A percentile compares a stretch with the other conserved stretches of the same genome.
These are phyloP conservation scores for Lactarius indigo DNA, from an alignment of 768 basidiomycete genomes.

Conservation along the genomic window DNA sequence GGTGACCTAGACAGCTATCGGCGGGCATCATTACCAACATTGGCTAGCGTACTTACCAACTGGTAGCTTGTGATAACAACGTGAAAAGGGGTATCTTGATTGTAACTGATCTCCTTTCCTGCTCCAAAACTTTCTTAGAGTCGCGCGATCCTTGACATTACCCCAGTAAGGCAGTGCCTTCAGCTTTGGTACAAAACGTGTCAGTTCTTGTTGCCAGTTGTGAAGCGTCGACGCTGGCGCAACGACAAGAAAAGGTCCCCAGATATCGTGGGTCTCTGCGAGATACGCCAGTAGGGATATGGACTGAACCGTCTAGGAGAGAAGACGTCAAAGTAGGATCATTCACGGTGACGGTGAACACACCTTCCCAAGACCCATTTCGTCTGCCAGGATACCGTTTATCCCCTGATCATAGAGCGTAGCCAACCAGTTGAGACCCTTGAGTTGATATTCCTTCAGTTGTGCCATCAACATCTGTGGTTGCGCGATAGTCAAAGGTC, in stretches of 20 bases:
- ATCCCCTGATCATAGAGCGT: slow-evolving; percentile 98
- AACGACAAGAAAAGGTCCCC: slow-evolving; percentile 98
- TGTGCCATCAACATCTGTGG: slow-evolving; percentile 96
- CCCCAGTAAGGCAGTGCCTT: slow-evolving; percentile 99
- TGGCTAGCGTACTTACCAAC: slow-evolving; percentile 49
- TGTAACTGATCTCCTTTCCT: slow-evolving; percentile 96
- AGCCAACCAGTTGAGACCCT: slow-evolving; percentile 96
- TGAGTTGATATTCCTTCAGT: slow-evolving; percentile 96
- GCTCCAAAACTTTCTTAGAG: slow-evolving; percentile 96
- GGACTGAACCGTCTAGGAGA: slow-evolving; percentile 85
- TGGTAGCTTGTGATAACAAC: slow-evolving; percentile 97
- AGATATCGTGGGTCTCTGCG: slow-evolving; percentile 95
- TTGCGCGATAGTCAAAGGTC: slow-evolving; percentile 81
- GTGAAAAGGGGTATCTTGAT: slow-evolving; percentile 94
- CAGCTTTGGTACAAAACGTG: slow-evolving; percentile 88
- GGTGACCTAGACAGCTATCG: slow-evolving; percentile 56
- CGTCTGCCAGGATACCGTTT: slow-evolving; percentile 98
- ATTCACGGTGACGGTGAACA: slow-evolving; percentile 28
- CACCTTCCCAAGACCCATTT: slow-evolving; percentile 95
- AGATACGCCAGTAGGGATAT: slow-evolving; percentile 95
- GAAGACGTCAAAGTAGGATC: slow-evolving; percentile 4
- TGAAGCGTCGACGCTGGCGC: slow-evolving; percentile 96
- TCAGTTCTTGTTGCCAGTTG: slow-evolving; percentile 99
- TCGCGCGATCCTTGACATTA: slow-evolving; percentile 91
- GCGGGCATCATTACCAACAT: neutral